Conservation (phyloP, 768 basidiomycete genomes). For the Auricularia auricula-judae region DNA sequence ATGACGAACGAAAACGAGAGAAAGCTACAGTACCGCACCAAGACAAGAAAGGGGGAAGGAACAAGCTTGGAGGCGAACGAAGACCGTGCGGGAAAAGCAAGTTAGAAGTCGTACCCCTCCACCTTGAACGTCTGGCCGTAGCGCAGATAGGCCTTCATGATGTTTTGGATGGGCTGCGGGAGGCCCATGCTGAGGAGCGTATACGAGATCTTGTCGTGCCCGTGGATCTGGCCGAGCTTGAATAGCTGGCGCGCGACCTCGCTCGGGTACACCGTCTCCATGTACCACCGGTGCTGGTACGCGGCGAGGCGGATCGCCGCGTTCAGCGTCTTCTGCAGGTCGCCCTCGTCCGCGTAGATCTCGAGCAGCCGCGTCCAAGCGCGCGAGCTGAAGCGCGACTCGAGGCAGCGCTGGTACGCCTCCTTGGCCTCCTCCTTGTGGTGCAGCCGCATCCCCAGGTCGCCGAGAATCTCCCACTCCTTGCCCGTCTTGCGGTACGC, state of each 20-base stretch:
- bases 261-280: slow-evolving; percentile 85
- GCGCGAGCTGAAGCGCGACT: slow-evolving; percentile 78
- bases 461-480: slow-evolving; percentile 98
- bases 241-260: slow-evolving; percentile 83
- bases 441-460: slow-evolving; percentile 83
- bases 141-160: slow-evolving; percentile 85
- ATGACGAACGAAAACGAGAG: too few species aligned
- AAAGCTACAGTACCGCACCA: background rate
- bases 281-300: slow-evolving; percentile 66
- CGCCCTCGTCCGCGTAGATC: slow-evolving; percentile 94
- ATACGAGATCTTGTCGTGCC: slow-evolving; percentile 87
- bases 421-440: slow-evolving; percentile 99
- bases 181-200: slow-evolving; percentile 91
- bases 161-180: slow-evolving; percentile 79
- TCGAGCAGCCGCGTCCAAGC: slow-evolving; percentile 92
- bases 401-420: slow-evolving; percentile 90
- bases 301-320: slow-evolving; percentile 87
- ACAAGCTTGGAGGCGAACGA: background rate
- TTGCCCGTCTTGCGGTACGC: slow-evolving; percentile 94
- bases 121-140: slow-evolving; percentile 85
- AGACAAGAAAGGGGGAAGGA: background rate
- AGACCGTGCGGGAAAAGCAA: background rate
- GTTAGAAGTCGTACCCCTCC: slow-evolving; percentile 71
- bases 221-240: slow-evolving; percentile 88
- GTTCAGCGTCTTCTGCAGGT: slow-evolving; percentile 82